Evolutionary conservation across 495 filamentous ascomycete genomes (phyloP), one percentile per base, ranked within the genome.

Genomic region (Xylaria intraflava): DNA sequence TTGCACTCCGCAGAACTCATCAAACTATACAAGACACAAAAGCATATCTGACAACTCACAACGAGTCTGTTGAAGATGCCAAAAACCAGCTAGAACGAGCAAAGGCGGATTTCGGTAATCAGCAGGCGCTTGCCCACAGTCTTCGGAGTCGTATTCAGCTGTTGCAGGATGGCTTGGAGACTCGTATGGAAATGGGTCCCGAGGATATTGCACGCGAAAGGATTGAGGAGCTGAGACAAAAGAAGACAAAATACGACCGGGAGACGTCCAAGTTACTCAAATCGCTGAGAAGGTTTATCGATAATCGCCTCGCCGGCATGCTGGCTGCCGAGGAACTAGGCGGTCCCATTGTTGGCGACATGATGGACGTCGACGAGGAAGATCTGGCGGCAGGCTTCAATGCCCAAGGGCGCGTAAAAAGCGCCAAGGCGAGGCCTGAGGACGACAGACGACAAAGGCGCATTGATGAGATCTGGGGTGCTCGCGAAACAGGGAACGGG

Each of bases 291-390:
- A 75, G 70, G n/a, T 95, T 95, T 51, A 81, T 91, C 16, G 79
- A 86, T 51, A 72, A 83, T 14, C 78, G 85, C 38, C 78, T 96
- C 2, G 87, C 86, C 6, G 69, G 78, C 0, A 90, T 92, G 88
- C 72, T 96, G 27, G 89, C 89, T 12, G 88, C 87, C 0, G 90
- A 96, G 70, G 87, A 89, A 60, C 75, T 89, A 9, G 90, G 90
- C 5, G 90, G 90, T 0, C 90, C 90, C 0, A 83, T 89, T 6
- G 88, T 91, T 1, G 90, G 90, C 10, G 84, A 89, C 57, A 69
- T 82, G 39, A 67, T 83, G 50, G 82, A 85, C 11, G 73, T 91
- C 30, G 78, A 83, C 22, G 56, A 67, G 14, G 59, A 70, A 10
- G 71, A 76, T 36, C 69, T 89, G 40, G 80, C 82, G 49, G 80